Percentiles rank a stretch among this genome's conserved stretches.
phyloP scores from a whole-genome alignment of 495 filamentous ascomycete species.

The Neurospora sp. region DNA sequence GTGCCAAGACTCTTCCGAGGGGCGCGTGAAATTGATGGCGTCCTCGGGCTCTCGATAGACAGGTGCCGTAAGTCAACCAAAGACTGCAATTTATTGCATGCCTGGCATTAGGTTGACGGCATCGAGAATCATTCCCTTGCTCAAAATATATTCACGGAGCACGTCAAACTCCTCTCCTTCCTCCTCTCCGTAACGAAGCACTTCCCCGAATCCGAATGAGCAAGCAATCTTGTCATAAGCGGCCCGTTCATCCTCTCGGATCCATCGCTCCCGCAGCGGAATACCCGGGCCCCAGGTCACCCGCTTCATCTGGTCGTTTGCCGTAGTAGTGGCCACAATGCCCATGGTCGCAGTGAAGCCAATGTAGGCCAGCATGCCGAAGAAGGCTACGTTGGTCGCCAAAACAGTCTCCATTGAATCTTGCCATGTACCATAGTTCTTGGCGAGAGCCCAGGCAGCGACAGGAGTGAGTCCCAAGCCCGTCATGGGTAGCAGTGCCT shows the following conservation, averaged over 20 bases:
- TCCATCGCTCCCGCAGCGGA: slow-evolving; percentile 74
- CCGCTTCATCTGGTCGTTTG: slow-evolving; percentile 89
- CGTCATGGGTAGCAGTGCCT: slow-evolving; percentile 29
- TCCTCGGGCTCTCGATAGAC: neutral
- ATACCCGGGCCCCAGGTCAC: slow-evolving; percentile 79
- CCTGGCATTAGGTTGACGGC: slow-evolving; percentile 79
- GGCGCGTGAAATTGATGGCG: slow-evolving; percentile 16
- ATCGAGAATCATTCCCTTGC: slow-evolving; percentile 83
- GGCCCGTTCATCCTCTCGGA: slow-evolving; percentile 86
- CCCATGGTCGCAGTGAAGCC: slow-evolving; percentile 69
- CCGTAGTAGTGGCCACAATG: slow-evolving; percentile 69
- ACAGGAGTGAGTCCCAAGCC: slow-evolving; percentile 49
- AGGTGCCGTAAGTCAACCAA: neutral
- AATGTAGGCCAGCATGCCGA: slow-evolving; percentile 71
- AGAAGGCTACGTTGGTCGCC: slow-evolving; percentile 70
- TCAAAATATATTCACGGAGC: slow-evolving; percentile 66
- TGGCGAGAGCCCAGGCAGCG: slow-evolving; percentile 59
- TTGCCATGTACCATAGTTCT: slow-evolving; percentile 49
- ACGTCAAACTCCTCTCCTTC: slow-evolving; percentile 81
- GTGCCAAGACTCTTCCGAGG: slow-evolving; percentile 10
- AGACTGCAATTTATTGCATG: slow-evolving; percentile 49
- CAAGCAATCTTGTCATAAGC: slow-evolving; percentile 76
- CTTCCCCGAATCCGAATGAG: slow-evolving; percentile 82
- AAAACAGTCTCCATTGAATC: slow-evolving; percentile 57
- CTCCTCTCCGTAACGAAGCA: slow-evolving; percentile 74